phyloP scores from a whole-genome alignment of 805 yeast genomes.

The Cyberlindnera euphorbiiphila region DNA sequence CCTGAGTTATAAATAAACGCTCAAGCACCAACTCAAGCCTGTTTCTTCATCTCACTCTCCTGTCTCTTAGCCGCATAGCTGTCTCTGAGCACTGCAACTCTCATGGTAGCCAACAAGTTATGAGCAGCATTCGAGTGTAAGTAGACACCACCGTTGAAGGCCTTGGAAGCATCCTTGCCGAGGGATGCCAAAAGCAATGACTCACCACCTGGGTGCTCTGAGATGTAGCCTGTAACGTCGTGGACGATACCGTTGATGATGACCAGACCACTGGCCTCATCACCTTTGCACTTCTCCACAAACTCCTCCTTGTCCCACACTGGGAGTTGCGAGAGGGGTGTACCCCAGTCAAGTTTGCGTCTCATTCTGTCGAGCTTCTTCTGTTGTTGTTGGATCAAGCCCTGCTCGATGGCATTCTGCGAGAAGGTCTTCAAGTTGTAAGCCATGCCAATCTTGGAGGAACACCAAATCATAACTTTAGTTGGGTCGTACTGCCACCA shows the following conservation, averaged over 20 bases:
- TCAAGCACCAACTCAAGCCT: slow-evolving; percentile 5
- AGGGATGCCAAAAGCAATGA: slow-evolving; percentile 64
- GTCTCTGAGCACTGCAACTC: slow-evolving; percentile 76
- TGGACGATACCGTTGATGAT: slow-evolving; percentile 78
- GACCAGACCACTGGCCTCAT: slow-evolving; percentile 49
- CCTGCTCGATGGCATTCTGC: slow-evolving; percentile 78
- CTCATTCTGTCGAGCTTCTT: slow-evolving; percentile 68
- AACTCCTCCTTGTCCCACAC: slow-evolving; percentile 70
- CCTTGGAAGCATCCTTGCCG: slow-evolving; percentile 83
- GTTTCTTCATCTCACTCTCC: slow-evolving; percentile 20
- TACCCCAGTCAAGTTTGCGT: slow-evolving; percentile 70
- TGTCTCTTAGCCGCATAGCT: slow-evolving; percentile 40
- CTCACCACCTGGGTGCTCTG: slow-evolving; percentile 84
- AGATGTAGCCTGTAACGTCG: slow-evolving; percentile 62
- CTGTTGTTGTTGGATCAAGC: slow-evolving; percentile 77
- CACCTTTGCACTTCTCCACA: slow-evolving; percentile 36
- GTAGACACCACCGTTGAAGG: slow-evolving; percentile 84
- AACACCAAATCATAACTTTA: slow-evolving; percentile 53
- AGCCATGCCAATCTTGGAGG: slow-evolving; percentile 65
- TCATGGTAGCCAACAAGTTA: slow-evolving; percentile 77
- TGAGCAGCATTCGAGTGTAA: slow-evolving; percentile 86
- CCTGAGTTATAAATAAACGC: too few species aligned
- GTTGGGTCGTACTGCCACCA: slow-evolving; percentile 92
- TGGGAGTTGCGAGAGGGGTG: slow-evolving; percentile 60
- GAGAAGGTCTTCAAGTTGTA: slow-evolving; percentile 69